These are phyloP conservation scores for Immersiella caudata DNA, from an alignment of 495 filamentous ascomycete genomes.

Conservation along the genomic window DNA sequence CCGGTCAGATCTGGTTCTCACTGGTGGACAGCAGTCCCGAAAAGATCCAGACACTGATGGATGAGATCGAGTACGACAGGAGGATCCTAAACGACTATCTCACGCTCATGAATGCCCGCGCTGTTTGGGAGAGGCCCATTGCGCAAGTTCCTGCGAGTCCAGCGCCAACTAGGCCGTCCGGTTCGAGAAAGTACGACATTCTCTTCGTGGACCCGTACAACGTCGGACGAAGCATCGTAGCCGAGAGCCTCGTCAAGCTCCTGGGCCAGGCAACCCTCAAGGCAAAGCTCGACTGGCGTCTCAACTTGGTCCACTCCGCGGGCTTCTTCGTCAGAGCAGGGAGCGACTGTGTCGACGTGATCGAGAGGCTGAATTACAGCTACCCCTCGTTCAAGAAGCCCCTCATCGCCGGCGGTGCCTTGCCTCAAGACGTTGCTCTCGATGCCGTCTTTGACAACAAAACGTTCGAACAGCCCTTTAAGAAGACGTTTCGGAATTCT, in stretches of 20 bases:
- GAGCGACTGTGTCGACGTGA: slow-evolving; percentile 19
- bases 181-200: slow-evolving; percentile 16
- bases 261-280: slow-evolving; percentile 20
- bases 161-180: neutral
- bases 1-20: slow-evolving; percentile 28
- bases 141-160: neutral
- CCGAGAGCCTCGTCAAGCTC: slow-evolving; percentile 29
- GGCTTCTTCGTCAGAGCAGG: slow-evolving; percentile 32
- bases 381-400: slow-evolving; percentile 16
- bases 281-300: slow-evolving; percentile 21
- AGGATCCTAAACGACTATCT: slow-evolving; percentile 24
- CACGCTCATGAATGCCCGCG: slow-evolving; percentile 19
- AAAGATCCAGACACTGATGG: slow-evolving; percentile 32
- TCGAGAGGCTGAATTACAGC: slow-evolving; percentile 30
- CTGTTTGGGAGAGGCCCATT: no score
- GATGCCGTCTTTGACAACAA: slow-evolving; percentile 34
- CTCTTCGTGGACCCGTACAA: slow-evolving; percentile 36
- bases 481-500: slow-evolving; percentile 16
- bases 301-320: slow-evolving; percentile 25
- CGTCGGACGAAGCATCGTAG: slow-evolving; percentile 25
- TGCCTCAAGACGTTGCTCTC: slow-evolving; percentile 1
- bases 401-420: slow-evolving; percentile 18
- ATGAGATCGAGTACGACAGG: slow-evolving; percentile 30
- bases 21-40: slow-evolving; percentile 31
- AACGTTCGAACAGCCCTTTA: slow-evolving; percentile 27